Evolutionary conservation across 2,329 filamentous ascomycete genomes (phyloP).

Genomic region (Anthostomella pinea): DNA sequence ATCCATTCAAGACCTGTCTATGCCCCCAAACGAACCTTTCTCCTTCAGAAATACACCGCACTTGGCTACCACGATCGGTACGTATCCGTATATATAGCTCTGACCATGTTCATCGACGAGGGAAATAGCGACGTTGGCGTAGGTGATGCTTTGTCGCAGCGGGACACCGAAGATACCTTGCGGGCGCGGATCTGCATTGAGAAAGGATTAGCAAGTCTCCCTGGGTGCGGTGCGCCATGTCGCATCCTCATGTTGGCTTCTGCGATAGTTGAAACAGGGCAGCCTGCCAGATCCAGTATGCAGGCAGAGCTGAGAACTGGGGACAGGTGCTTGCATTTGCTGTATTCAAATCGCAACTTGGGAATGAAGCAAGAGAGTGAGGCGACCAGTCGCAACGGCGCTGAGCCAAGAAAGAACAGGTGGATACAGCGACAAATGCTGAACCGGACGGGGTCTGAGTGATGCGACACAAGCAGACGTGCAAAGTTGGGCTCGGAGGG

Average conservation of each 20-base stretch:
- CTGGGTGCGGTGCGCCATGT: too few relatives aligned
- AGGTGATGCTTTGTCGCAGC: conserved; percentile 89
- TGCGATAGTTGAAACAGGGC: too few relatives aligned
- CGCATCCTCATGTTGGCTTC: too few relatives aligned
- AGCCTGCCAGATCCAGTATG: too few relatives aligned
- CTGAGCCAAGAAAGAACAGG: too few relatives aligned
- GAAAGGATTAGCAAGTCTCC: conserved; percentile 22
- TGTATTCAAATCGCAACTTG: too few relatives aligned
- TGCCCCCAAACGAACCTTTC: conserved; percentile 65
- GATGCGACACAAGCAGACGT: not conserved
- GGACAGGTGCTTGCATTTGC: too few relatives aligned
- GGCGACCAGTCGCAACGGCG: too few relatives aligned
- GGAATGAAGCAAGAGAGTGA: too few relatives aligned
- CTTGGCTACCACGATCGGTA: conserved; percentile 97
- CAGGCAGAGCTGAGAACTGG: too few relatives aligned
- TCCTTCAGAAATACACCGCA: conserved; percentile 97
- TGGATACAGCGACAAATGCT: too few relatives aligned
- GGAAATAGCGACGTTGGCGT: conserved; percentile 97
- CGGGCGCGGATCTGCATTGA: conserved; percentile 43
- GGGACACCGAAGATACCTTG: conserved; percentile 93
- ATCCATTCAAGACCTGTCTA: conserved; percentile 4
- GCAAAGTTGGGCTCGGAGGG: conserved; percentile 4
- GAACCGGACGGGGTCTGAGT: too few relatives aligned
- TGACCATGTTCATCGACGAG: conserved; percentile 88
- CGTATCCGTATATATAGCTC: conserved; percentile 97